Conservation (phyloP, 2,329 filamentous ascomycete genomes). For the Epichloe sp. region DNA sequence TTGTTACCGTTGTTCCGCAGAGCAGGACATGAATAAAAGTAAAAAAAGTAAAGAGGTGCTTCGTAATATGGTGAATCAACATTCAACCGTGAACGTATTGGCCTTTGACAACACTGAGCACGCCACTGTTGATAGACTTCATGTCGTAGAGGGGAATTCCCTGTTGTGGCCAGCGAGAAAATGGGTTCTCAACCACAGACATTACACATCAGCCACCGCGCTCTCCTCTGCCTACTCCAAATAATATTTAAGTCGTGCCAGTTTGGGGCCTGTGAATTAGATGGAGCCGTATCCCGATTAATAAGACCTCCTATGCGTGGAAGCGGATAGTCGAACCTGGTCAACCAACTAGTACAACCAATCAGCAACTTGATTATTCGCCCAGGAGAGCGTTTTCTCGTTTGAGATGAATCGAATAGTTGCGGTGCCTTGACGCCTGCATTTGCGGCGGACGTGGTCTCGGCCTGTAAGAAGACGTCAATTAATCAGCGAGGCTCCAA, state of each 20-base stretch:
- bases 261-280: not conserved
- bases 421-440: not conserved
- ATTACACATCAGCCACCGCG: not conserved
- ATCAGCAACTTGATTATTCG: conserved; percentile 6
- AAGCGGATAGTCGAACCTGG: not conserved
- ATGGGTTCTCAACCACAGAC: not conserved
- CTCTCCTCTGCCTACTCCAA: not conserved
- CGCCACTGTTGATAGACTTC: not conserved
- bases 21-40: not conserved
- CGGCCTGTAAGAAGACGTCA: conserved; percentile 20
- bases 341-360: conserved; percentile 1
- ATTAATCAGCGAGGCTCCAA: conserved; percentile 21
- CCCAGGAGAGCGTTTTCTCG: not conserved
- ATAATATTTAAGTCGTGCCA: not conserved
- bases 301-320: not conserved
- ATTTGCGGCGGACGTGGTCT: conserved; percentile 1
- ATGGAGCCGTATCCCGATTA: not conserved
- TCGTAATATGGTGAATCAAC: not conserved
- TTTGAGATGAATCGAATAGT: conserved; percentile 1
- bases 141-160: not conserved
- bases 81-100: not conserved
- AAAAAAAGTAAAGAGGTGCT: not conserved
- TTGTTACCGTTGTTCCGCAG: not conserved
- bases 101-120: not conserved
- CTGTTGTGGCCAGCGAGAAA: not conserved